Percentiles rank a stretch among this genome's conserved stretches.
These are phyloP conservation scores for Diaporthe caulivora DNA, from an alignment of 2,329 filamentous ascomycete species.

Conservation along the genomic window DNA sequence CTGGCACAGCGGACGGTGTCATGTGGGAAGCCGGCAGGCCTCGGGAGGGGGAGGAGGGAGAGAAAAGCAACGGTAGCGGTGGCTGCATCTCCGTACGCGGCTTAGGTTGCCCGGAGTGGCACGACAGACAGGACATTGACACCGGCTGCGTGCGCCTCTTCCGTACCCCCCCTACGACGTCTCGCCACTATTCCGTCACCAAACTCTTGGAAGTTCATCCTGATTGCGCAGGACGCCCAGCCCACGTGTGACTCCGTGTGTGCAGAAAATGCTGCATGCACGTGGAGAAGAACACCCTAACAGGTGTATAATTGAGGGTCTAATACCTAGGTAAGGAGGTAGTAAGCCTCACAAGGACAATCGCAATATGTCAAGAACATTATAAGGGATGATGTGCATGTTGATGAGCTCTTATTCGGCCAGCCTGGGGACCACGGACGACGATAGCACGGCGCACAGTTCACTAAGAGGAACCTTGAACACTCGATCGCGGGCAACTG, in stretches of 20 bases:
- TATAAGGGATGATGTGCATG: neutral
- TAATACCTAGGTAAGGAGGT: neutral
- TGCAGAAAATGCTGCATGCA: constrained; percentile 13
- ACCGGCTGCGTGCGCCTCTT: neutral
- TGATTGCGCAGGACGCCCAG: neutral
- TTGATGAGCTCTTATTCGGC: neutral
- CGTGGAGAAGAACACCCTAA: neutral
- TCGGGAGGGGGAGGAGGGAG: neutral
- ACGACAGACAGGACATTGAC: neutral
- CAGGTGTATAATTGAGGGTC: neutral
- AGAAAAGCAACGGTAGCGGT: neutral
- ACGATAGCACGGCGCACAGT: neutral
- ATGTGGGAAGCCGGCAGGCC: constrained; percentile 1
- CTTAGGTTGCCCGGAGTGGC: neutral
- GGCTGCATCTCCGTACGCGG: neutral
- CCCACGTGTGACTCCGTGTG: constrained; percentile 23
- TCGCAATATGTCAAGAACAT: neutral
- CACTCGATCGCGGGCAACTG: neutral
- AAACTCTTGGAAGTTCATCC: constrained; percentile 15
- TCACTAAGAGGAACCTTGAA: neutral
- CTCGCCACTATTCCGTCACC: constrained; percentile 24
- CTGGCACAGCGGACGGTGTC: neutral
- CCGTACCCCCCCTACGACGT: neutral
- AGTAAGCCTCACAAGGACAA: neutral
- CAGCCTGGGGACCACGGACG: too few species aligned